These are phyloP conservation scores for Striga asiatica DNA, from an alignment of 257 asterid species.

Conservation along the genomic window DNA sequence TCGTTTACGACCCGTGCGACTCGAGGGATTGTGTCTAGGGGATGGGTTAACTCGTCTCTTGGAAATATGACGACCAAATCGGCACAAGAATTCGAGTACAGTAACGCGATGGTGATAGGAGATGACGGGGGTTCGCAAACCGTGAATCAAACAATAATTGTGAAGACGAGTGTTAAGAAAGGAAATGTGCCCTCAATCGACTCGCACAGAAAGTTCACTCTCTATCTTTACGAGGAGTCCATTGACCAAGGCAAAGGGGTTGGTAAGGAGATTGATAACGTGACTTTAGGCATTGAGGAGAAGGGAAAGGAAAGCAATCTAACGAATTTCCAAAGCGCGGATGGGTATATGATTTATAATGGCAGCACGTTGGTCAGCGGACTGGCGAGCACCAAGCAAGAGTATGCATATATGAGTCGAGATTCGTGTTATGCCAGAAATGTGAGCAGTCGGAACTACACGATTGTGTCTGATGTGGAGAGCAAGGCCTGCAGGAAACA, in stretches of 20 bases:
- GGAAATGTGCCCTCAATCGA: slow-evolving; percentile 15
- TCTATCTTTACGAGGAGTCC: slow-evolving; percentile 25
- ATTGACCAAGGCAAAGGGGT: slow-evolving; percentile 33
- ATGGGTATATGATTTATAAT: slow-evolving; percentile 41
- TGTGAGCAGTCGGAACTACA: slow-evolving; percentile 65
- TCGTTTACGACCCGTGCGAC: slow-evolving; percentile 28
- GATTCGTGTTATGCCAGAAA: slow-evolving; percentile 48
- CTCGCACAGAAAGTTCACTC: slow-evolving; percentile 28
- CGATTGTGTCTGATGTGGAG: slow-evolving; percentile 43
- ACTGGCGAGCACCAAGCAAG: slow-evolving; percentile 54
- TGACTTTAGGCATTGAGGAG: slow-evolving; percentile 44
- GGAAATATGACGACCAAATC: slow-evolving; percentile 38
- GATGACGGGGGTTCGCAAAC: slow-evolving; percentile 48
- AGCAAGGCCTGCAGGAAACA: slow-evolving; percentile 25
- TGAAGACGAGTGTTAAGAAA: slow-evolving; percentile 20
- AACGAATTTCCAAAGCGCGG: slow-evolving; percentile 45
- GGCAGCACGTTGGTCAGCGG: slow-evolving; percentile 42
- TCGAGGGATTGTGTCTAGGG: slow-evolving; percentile 39
- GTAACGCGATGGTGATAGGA: slow-evolving; percentile 44
- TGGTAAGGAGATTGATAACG: slow-evolving; percentile 35
- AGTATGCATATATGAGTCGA: slow-evolving; percentile 22
- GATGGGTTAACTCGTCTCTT: slow-evolving; percentile 54
- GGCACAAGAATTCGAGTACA: slow-evolving; percentile 25
- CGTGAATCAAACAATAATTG: slow-evolving; percentile 40
- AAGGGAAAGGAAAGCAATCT: slow-evolving; percentile 25